phyloP scores from a whole-genome alignment of 768 basidiomycete species.

The Mycena sanguinolenta region DNA sequence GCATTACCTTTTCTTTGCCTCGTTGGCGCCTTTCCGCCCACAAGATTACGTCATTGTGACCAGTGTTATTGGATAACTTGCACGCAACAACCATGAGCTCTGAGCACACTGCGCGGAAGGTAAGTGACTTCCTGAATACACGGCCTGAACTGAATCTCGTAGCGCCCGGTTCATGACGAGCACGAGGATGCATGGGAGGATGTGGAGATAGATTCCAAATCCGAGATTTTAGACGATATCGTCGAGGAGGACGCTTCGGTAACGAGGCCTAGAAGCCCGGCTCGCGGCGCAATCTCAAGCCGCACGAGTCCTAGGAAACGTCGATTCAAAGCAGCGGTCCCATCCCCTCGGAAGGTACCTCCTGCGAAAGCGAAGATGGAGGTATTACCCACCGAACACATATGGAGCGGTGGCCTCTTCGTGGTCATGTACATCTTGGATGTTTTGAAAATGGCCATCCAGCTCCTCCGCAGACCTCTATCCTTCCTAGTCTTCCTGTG shows the following conservation, averaged over 20 bases:
- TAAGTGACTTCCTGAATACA: not conserved
- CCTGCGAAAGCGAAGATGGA: constrained; percentile 14
- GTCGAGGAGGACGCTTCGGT: constrained; percentile 6
- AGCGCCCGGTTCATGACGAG: constrained; percentile 7
- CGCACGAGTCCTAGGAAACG: constrained; percentile 30
- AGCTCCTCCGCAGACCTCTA: constrained; percentile 68
- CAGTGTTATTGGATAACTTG: too few relatives aligned
- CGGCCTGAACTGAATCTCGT: not conserved
- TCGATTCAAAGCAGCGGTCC: constrained; percentile 13
- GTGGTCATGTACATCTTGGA: constrained; percentile 60
- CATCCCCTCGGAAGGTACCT: constrained; percentile 3
- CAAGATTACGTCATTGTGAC: too few relatives aligned
- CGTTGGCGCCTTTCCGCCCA: too few relatives aligned
- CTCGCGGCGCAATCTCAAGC: constrained; percentile 11
- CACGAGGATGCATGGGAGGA: constrained; percentile 33
- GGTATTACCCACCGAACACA: constrained; percentile 22
- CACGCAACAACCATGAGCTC: constrained; percentile 23
- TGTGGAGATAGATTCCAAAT: constrained; percentile 3
- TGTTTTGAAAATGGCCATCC: constrained; percentile 61
- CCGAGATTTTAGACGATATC: constrained; percentile 3
- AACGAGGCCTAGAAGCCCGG: constrained; percentile 15
- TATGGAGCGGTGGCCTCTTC: constrained; percentile 44
- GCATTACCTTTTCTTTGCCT: too few relatives aligned
- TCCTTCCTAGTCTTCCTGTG: constrained; percentile 65
- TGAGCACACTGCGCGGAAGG: constrained; percentile 18